Base-by-base conservation (phyloP, 495 filamentous ascomycete species). In the Penicillium lagena region DNA sequence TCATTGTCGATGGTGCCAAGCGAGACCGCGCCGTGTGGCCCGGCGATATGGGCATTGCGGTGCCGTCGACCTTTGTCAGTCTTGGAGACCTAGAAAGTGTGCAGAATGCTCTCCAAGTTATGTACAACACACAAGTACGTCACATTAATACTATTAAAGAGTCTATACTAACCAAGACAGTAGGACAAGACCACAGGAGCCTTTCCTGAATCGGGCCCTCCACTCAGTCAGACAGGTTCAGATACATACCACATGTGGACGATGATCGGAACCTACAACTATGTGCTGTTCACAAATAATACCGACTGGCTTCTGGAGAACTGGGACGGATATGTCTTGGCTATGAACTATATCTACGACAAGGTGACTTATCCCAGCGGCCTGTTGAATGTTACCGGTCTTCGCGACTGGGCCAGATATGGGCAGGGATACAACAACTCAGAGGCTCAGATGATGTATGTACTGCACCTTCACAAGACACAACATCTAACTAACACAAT, bases 181-280 rank as follows among this genome's bases (percentile, higher is more conserved):
- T 38, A 55, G 47, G 43, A 57, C 28, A 57, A 52, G 15, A 47
- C 48, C 12, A 61, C 48, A 14, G 77, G 76, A 11, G 67, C 67
- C 7, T 69, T 79, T 44, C 73, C 72, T n/a, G 81, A 82, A 54
- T 76, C 77, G 15, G 79, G 81, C 0, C 78, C 78, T 32, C 77
- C 75, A 9, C 59, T 82, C 42, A 68, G 76, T 28, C 73, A 78
- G 36, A 73, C 72, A 39, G 59, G 68, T 31, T 77, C 74, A 38
- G 80, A 80, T 49, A 81, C 79, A 8, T 83, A 83, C 53, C 80
- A 83, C 49, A 78, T 82, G 73, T 77, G 75, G 71, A 71, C 73
- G 5, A 74, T 83, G 67, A 75, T 82, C 34, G 79, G 80, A 13
- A 81, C 76, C 9, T 81, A 79, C 52, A 80, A 82, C 42, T 83